phyloP scores from a whole-genome alignment of 1,284 basidiomycete species.

The Austroboletus sp. region DNA sequence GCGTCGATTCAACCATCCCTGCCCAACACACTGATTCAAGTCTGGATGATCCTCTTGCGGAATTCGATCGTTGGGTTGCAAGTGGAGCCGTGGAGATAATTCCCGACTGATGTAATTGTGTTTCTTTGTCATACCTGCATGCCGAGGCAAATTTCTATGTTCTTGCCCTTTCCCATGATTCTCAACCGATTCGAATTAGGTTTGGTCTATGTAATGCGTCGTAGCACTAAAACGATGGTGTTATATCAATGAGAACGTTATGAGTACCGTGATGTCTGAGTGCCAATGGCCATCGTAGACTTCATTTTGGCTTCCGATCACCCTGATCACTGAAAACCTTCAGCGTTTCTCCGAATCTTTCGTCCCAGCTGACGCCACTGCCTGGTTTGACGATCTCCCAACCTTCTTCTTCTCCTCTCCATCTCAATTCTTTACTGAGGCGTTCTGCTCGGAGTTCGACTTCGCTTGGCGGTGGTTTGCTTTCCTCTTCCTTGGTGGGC shows the following conservation, averaged over 20 bases:
- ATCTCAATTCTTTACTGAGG: slow-evolving; percentile 79
- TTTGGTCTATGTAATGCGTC: no score
- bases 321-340: slow-evolving; percentile 52
- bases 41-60: slow-evolving; percentile 37
- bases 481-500: slow-evolving; percentile 76
- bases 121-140: no score
- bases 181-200: no score
- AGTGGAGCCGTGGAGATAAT: slow-evolving; percentile 40
- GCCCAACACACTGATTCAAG: not conserved
- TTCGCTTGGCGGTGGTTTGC: slow-evolving; percentile 80
- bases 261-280: no score
- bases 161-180: no score
- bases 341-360: slow-evolving; percentile 60
- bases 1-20: not conserved
- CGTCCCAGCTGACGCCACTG: slow-evolving; percentile 67
- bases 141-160: no score
- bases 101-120: slow-evolving; percentile 12
- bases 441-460: slow-evolving; percentile 79
- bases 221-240: no score
- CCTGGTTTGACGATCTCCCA: slow-evolving; percentile 71
- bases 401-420: slow-evolving; percentile 70
- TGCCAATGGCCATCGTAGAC: no score
- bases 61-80: slow-evolving; percentile 45
- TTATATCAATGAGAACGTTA: no score
- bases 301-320: not conserved